Base-by-base conservation (phyloP, 148 eudicot species). In the Camellia japonica region DNA sequence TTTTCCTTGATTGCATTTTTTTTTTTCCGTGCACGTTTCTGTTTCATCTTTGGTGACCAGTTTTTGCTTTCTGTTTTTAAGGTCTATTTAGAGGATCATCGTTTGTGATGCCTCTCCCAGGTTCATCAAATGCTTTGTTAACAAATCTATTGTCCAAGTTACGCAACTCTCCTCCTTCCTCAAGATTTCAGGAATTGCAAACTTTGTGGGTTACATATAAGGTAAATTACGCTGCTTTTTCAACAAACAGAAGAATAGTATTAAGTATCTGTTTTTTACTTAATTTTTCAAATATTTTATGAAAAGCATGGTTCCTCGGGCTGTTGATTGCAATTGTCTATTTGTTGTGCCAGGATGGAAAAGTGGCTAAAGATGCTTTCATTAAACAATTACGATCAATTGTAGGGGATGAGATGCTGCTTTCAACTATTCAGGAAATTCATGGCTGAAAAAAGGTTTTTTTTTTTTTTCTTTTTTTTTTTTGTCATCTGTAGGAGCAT, bases 371-470 rank as follows among this genome's bases (percentile, higher is more conserved):
- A 82, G 83, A 80, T 61, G 44, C 55, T 63, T 92, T 92, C 80
- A 76, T 90, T 78, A 79, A 80, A 79, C 75, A 78, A 63, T 76
- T 92, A 47, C 79, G 88, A 59, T 74, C 76, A 13, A 71, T 86
- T 75, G 90, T 88, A 56, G 95, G 95, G 44, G 86, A 90, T 72
- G 83, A 89, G 16, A 80, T 79, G 46, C 83, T 92, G 86, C 82
- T 55, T 16, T 75, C 85, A 12, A 80, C 85, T 13, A 83, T 90
- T 30, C 84, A 75, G 5, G 88, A 85, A 63, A 58, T 86, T 68
- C 84, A 80, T 79, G 87, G 90, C 69, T 86, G 83, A 76, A 71
- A 76, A 66, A 81, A 82, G 75, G 81, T 76, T 73, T 56, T 6
- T 6, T n/a, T 49, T 20, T 76, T 71, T 66, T 58, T 69, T 58